phyloP scores from a whole-genome alignment of 371 early-diverging fungal species.

The Mucor lusitanicus region DNA sequence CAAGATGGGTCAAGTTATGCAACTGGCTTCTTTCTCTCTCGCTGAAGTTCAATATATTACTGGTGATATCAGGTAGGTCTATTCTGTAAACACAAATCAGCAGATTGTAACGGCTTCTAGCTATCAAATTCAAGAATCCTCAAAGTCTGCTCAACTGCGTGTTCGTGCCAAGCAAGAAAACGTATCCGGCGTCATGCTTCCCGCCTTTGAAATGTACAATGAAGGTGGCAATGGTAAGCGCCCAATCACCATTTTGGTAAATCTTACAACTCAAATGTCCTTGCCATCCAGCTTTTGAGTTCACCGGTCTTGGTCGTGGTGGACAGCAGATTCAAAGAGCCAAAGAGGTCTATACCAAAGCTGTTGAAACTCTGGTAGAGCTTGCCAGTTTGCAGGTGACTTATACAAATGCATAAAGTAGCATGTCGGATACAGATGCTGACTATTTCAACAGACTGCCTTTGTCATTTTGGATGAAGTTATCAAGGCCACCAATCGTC shows the following conservation, averaged over 20 bases:
- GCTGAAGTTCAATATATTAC: slow-evolving; percentile 98
- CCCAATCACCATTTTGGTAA: not conserved
- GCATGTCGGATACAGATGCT: not conserved
- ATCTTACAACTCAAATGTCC: not conserved
- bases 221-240: slow-evolving; percentile 83
- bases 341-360: slow-evolving; percentile 92
- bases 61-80: slow-evolving; percentile 87
- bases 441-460: slow-evolving; percentile 10
- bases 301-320: slow-evolving; percentile 97
- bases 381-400: slow-evolving; percentile 92
- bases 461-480: slow-evolving; percentile 98
- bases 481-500: slow-evolving; percentile 98
- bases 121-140: slow-evolving; percentile 94
- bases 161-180: slow-evolving; percentile 94
- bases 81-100: not conserved
- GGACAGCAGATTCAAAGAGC: slow-evolving; percentile 97
- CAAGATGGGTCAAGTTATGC: slow-evolving; percentile 96
- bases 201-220: slow-evolving; percentile 85
- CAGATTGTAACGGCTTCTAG: slow-evolving; percentile 36
- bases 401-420: not conserved
- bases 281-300: slow-evolving; percentile 75
- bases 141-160: slow-evolving; percentile 87
- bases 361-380: slow-evolving; percentile 94
- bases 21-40: slow-evolving; percentile 96
- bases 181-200: slow-evolving; percentile 96